These are phyloP conservation scores for Lagerstroemia speciosa DNA, from an alignment of 345 rosid genomes.

Conservation along the genomic window DNA sequence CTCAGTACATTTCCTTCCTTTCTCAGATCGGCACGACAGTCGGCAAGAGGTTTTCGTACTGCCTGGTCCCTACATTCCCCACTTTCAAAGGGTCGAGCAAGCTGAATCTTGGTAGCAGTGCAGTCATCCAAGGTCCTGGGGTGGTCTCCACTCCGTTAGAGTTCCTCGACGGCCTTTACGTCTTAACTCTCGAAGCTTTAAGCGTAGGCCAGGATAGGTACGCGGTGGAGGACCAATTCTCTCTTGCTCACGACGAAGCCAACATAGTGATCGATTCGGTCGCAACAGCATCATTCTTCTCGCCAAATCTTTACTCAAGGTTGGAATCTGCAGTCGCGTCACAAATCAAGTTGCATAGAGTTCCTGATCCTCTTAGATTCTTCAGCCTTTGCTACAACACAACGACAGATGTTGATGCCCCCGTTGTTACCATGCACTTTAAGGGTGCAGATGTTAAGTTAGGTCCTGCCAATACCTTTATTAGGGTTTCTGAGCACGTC, in stretches of 20 bases:
- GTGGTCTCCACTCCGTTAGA: neutral
- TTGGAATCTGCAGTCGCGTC: neutral
- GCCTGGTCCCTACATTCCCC: neutral
- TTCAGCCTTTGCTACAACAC: neutral
- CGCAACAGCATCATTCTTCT: neutral
- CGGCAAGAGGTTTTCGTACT: neutral
- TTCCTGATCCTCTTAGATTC: neutral
- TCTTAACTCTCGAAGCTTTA: neutral
- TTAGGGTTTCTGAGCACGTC: neutral
- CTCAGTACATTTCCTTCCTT: neutral
- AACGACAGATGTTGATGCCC: neutral
- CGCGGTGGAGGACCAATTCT: neutral
- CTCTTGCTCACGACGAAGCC: neutral
- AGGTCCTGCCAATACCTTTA: neutral
- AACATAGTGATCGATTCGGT: neutral
- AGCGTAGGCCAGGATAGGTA: neutral
- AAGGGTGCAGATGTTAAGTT: neutral
- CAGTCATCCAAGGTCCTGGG: neutral
- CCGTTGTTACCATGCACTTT: neutral
- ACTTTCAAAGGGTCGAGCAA: neutral
- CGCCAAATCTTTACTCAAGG: neutral
- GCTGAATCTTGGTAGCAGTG: neutral
- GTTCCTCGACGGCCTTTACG: too few relatives aligned
- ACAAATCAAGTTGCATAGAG: neutral
- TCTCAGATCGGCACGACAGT: neutral